These are phyloP conservation scores for Conidiobolus incongruus DNA, from an alignment of 371 early-diverging fungal species.

Conservation along the genomic window DNA sequence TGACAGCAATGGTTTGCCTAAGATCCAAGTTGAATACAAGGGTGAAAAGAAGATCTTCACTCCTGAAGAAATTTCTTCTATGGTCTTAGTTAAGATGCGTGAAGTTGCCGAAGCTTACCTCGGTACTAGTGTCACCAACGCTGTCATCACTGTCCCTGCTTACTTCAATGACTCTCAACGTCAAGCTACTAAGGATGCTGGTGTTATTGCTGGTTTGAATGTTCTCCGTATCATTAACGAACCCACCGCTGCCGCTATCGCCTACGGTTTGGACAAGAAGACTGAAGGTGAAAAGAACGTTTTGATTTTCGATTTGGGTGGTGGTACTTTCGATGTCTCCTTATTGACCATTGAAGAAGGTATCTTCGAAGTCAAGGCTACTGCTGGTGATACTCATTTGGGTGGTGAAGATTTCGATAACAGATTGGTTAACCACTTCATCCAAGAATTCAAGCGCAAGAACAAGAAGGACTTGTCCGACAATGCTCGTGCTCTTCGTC, in stretches of 20 bases:
- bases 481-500: too few relatives aligned
- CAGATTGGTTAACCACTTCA: slow-evolving; percentile 69
- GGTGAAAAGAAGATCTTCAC: too few relatives aligned
- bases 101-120: slow-evolving; percentile 92
- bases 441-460: slow-evolving; percentile 50
- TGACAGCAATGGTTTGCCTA: slow-evolving; percentile 54
- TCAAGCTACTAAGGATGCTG: too few relatives aligned
- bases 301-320: slow-evolving; percentile 78
- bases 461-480: slow-evolving; percentile 36
- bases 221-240: slow-evolving; percentile 76
- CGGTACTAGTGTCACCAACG: slow-evolving; percentile 68
- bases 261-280: slow-evolving; percentile 60
- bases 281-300: slow-evolving; percentile 40
- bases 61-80: too few relatives aligned
- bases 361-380: too few relatives aligned
- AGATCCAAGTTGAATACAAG: slow-evolving; percentile 65
- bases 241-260: slow-evolving; percentile 89
- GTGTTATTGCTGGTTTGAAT: too few relatives aligned
- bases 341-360: too few relatives aligned
- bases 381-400: too few relatives aligned
- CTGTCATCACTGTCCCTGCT: slow-evolving; percentile 95
- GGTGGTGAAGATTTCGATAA: too few relatives aligned
- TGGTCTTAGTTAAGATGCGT: slow-evolving; percentile 90
- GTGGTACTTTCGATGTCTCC: too few relatives aligned
- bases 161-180: too few relatives aligned